phyloP scores from a whole-genome alignment of 108 stramenopile genomes.

The Nannochloropsis salina region DNA sequence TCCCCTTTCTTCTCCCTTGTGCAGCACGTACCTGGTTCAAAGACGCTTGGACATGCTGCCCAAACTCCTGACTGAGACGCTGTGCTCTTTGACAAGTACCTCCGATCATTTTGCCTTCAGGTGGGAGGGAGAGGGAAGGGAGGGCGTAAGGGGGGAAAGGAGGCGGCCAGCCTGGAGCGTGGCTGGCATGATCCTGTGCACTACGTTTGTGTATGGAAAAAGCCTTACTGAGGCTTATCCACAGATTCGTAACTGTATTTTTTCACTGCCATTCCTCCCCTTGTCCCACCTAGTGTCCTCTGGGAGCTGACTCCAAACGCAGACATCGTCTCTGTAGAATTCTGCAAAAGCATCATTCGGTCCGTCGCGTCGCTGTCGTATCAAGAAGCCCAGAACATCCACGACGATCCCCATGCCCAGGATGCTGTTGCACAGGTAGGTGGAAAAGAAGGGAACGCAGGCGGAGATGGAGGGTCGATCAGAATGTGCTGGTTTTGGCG shows the following conservation, averaged over 20 bases:
- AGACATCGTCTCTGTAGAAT: conserved; percentile 65
- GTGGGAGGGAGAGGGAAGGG: neutral
- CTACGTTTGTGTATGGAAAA: too few species aligned
- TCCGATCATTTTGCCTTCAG: conserved; percentile 69
- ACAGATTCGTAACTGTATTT: too few species aligned
- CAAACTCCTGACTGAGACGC: conserved; percentile 77
- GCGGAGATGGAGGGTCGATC: neutral
- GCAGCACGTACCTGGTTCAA: conserved; percentile 84
- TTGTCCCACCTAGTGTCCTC: neutral
- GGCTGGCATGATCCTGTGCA: too few species aligned
- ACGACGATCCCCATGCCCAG: conserved; percentile 68
- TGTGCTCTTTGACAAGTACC: conserved; percentile 85
- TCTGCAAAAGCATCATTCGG: conserved; percentile 86
- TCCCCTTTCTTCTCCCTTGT: neutral
- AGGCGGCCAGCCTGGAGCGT: neutral
- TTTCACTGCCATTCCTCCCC: neutral
- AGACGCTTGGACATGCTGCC: conserved; percentile 97
- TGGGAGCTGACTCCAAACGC: neutral
- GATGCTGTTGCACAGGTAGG: conserved; percentile 33
- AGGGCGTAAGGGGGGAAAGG: neutral
- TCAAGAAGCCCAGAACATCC: conserved; percentile 85
- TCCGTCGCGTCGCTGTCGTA: conserved; percentile 90
- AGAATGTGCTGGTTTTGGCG: neutral
- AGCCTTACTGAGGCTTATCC: too few species aligned
- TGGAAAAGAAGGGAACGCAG: neutral